Evolutionary conservation across 345 rosid genomes (phyloP).

Genomic region (Citrus mangshanensis): DNA sequence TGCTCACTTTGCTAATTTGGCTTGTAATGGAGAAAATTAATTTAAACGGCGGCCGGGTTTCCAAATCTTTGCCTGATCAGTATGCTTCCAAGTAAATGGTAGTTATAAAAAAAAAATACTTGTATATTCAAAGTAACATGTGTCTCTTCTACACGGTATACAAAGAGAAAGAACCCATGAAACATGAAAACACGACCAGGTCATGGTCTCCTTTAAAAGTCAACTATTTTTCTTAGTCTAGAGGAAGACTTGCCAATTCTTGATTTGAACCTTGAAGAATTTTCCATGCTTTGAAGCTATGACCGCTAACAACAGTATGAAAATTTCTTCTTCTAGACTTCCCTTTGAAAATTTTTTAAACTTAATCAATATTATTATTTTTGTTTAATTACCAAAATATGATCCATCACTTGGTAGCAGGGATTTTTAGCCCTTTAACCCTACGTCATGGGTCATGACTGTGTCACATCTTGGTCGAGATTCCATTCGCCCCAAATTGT

Average conservation of each 20-base stretch:
- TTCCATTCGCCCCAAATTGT: neutral
- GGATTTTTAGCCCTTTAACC: neutral
- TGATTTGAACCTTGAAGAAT: constrained; percentile 16
- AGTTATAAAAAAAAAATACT: neutral
- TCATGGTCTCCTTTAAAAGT: constrained; percentile 7
- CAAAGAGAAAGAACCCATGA: neutral
- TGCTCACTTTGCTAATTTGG: neutral
- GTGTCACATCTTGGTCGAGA: neutral
- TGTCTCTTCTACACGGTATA: constrained; percentile 12
- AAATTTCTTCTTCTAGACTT: neutral
- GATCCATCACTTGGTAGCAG: neutral
- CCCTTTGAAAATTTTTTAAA: neutral
- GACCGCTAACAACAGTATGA: neutral
- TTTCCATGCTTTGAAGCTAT: constrained; percentile 17
- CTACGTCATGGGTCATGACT: constrained; percentile 2
- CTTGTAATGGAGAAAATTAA: neutral
- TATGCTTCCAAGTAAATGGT: neutral
- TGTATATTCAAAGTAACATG: neutral
- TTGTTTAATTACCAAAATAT: neutral
- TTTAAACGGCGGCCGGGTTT: too few relatives aligned
- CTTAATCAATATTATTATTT: neutral
- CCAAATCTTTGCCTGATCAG: neutral
- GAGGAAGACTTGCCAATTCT: constrained; percentile 19
- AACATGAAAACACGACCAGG: constrained; percentile 1
- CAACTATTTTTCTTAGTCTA: constrained; percentile 13